Evolutionary conservation across 441 rosid genomes (phyloP).

Genomic region (Eruca vesicaria): DNA sequence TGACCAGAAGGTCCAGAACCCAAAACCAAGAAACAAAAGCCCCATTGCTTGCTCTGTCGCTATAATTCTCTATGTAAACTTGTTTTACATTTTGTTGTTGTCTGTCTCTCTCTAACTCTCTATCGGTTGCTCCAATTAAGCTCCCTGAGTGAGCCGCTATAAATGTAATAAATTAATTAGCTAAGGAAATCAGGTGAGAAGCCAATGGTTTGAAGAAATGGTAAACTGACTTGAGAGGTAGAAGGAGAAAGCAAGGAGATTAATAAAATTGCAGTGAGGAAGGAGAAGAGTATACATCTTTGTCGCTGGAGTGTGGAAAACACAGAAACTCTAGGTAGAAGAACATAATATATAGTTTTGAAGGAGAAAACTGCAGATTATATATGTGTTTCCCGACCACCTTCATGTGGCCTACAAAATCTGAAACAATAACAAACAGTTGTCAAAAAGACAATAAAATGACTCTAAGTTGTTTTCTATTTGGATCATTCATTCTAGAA

Average conservation of each 20-base stretch:
- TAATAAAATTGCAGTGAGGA: background rate
- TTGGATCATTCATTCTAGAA: too few relatives aligned
- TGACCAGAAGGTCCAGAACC: slow-evolving; percentile 49
- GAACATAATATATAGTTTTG: too few relatives aligned
- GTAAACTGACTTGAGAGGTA: background rate
- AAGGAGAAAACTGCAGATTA: too few relatives aligned
- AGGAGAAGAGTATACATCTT: background rate
- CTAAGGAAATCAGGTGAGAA: background rate
- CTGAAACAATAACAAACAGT: too few relatives aligned
- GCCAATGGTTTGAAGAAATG: background rate
- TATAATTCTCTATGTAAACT: background rate
- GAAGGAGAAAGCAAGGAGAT: background rate
- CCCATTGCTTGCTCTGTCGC: background rate
- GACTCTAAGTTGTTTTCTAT: too few relatives aligned
- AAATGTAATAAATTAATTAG: background rate
- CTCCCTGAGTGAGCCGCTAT: background rate
- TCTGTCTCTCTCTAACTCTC: background rate
- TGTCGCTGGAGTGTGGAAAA: background rate
- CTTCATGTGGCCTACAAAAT: too few relatives aligned
- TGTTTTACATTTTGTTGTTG: background rate
- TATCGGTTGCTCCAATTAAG: background rate
- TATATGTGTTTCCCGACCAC: too few relatives aligned
- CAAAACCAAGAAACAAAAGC: background rate
- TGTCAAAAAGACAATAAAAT: too few relatives aligned
- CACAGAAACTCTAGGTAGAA: too few relatives aligned